Evolutionary conservation across 768 basidiomycete species (phyloP), one percentile per base, ranked within the genome.

Genomic region (Psilocybe cyanescens): DNA sequence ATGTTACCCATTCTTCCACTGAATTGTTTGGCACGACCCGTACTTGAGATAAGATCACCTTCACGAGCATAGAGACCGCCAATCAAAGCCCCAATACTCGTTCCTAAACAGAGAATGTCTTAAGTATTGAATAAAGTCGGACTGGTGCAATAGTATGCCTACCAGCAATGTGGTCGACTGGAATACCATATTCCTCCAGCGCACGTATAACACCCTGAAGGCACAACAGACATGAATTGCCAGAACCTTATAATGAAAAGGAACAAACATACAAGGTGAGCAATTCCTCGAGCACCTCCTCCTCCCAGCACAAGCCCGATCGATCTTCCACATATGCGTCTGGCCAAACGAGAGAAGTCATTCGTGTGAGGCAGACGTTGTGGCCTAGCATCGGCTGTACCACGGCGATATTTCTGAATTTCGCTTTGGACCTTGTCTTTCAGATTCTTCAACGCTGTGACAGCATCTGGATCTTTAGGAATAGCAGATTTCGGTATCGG

Each of bases 21-120:
- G 75, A 99, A 98, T 58, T 94, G 92, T 73, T 97, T 99, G 29
- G 93, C 86, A 51, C 96, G 84, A 2, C 90, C 95, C 5, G 90
- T 80, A 60, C 86, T 89, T 28, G 92, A 92, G 55, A 99, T 85
- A 31, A 98, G 76, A 71, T 99, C 94, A 31, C 92, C 95, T 71
- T 98, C 96, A 30, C 92, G 86, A 14, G 97, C 96, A 78, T 99
- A 99, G 24, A 99, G 77, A 1, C 95, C 97, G 5, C 96, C 96
- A 50, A 99, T 87, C 62, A 98, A 87, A 3, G 92, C 85, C 1
- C 97, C 96, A 50, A 98, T 97, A 69, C 93, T 95, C 14, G 94
- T 96, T 4, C 89, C 88, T 86, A 33, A 29, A 29, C 58, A 17
- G 8, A 50, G 9, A 47, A 17, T 33, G 53, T 44, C 51, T 41